Conservation (phyloP, 305 asterid genomes). For the Rubia occidens region DNA sequence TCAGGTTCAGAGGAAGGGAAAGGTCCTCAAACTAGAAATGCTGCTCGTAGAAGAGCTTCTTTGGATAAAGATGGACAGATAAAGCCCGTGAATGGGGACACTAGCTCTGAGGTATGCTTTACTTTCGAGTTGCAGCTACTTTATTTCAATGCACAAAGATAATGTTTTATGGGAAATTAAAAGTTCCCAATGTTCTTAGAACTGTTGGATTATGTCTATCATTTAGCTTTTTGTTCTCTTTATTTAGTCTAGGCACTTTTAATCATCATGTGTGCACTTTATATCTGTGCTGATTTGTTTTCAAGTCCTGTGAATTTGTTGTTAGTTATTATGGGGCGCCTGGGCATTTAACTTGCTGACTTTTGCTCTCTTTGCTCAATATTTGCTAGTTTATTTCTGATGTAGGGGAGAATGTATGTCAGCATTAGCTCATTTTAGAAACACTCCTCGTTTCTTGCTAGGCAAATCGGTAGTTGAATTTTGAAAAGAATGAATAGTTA, state of each 20-base stretch:
- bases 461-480: neutral
- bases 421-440: too few relatives aligned
- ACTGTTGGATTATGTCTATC: neutral
- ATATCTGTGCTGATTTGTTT: neutral
- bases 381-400: neutral
- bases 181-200: neutral
- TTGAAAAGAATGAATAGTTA: neutral
- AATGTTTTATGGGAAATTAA: neutral
- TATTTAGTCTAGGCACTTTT: too few relatives aligned
- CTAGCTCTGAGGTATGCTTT: slow-evolving; percentile 78
- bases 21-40: slow-evolving; percentile 88
- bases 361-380: too few relatives aligned
- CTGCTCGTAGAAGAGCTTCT: slow-evolving; percentile 75
- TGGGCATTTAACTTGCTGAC: neutral
- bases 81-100: slow-evolving; percentile 64
- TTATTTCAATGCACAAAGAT: neutral
- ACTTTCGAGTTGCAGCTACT: slow-evolving; percentile 1
- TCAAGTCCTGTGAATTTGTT: neutral
- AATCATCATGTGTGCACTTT: neutral
- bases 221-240: neutral
- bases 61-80: slow-evolving; percentile 65
- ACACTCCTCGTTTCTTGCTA: neutral
- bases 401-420: neutral
- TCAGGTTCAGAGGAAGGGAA: slow-evolving; percentile 62
- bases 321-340: neutral